phyloP scores from a whole-genome alignment of 1,284 basidiomycete genomes.

The Rhodotorula sp. region DNA sequence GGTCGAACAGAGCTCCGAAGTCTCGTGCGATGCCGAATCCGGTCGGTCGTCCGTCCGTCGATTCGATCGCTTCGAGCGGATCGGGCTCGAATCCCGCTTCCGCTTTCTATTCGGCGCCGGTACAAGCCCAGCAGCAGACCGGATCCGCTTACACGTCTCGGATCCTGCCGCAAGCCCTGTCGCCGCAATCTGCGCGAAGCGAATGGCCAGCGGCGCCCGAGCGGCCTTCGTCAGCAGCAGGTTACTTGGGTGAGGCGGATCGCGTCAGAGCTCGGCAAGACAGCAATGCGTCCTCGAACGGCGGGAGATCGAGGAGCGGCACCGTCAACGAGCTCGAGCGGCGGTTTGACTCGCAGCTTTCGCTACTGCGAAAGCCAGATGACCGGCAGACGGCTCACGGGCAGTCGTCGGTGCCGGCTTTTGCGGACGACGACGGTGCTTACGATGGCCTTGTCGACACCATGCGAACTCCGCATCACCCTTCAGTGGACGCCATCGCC shows the following conservation, averaged over 20 bases:
- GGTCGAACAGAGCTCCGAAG: background rate
- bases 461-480: background rate
- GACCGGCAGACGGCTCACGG: background rate
- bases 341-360: background rate
- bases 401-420: constrained; percentile 12
- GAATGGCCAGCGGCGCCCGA: background rate
- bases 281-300: background rate
- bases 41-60: background rate
- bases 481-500: background rate
- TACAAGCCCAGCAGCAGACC: constrained; percentile 16
- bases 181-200: background rate
- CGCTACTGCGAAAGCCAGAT: background rate
- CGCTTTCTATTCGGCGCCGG: constrained; percentile 25
- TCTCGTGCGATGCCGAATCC: background rate
- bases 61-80: background rate
- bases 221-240: background rate
- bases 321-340: background rate
- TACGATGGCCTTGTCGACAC: constrained; percentile 19
- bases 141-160: background rate
- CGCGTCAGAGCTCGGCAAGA: background rate
- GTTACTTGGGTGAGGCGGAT: background rate
- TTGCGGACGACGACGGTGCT: constrained; percentile 24
- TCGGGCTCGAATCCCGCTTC: constrained; percentile 13
- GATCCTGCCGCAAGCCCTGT: background rate
- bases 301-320: background rate